Evolutionary conservation across 441 rosid species (phyloP).

Genomic region (Adansonia madagascariensis): DNA sequence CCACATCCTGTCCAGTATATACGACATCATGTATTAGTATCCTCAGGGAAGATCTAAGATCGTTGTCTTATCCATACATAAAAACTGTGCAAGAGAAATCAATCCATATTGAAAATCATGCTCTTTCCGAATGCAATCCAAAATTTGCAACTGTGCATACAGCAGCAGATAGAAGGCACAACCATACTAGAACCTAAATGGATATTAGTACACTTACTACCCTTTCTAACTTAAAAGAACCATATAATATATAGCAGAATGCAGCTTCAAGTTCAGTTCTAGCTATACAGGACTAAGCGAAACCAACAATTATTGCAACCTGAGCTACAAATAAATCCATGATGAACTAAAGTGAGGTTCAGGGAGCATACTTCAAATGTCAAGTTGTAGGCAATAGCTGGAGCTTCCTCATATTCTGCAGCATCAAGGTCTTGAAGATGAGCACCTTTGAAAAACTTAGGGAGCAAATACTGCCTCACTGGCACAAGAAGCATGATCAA

Average conservation of each 20-base stretch:
- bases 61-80: not conserved
- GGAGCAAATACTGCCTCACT: constrained; percentile 64
- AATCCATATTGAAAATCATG: not conserved
- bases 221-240: not conserved
- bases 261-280: not conserved
- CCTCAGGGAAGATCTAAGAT: not conserved
- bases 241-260: not conserved
- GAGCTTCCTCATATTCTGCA: constrained; percentile 78
- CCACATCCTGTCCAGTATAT: constrained; percentile 47
- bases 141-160: not conserved
- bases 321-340: not conserved
- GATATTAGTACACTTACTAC: not conserved
- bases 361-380: constrained; percentile 55
- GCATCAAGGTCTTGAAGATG: constrained; percentile 84
- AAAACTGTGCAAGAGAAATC: not conserved
- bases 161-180: not conserved
- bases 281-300: not conserved
- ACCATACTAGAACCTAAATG: too few relatives aligned
- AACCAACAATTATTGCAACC: constrained; percentile 14
- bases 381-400: constrained; percentile 61
- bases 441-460: constrained; percentile 68
- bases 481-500: constrained; percentile 84
- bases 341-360: constrained; percentile 10
- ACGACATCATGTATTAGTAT: constrained; percentile 22
- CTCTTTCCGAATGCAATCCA: not conserved